A percentile compares a stretch with the other conserved stretches of the same genome.
Evolutionary conservation across 2,329 filamentous ascomycete species (phyloP).

Genomic region (Cucurbitaria berberidis): DNA sequence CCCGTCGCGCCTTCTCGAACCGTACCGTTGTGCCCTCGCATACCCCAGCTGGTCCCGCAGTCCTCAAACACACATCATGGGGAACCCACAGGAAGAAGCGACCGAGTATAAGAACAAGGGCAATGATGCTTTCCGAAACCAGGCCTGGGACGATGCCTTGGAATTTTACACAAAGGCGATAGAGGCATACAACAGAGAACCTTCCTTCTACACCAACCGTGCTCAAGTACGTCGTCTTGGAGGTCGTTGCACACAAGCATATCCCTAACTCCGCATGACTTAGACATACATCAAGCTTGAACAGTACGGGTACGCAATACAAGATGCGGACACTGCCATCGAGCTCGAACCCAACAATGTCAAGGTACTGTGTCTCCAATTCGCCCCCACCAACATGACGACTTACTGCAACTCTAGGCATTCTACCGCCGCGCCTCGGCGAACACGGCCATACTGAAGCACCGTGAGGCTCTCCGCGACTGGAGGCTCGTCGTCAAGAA

Average conservation of each 20-base stretch:
- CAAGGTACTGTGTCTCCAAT: conserved; percentile 67
- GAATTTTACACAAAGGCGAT: conserved; percentile 89
- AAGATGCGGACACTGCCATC: conserved; percentile 88
- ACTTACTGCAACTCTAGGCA: conserved; percentile 62
- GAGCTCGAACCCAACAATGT: conserved; percentile 86
- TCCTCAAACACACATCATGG: conserved; percentile 35
- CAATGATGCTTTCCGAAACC: conserved; percentile 87
- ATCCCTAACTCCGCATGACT: conserved; percentile 25
- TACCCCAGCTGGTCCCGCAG: conserved; percentile 19
- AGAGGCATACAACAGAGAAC: conserved; percentile 78
- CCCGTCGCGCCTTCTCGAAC: conserved; percentile 26
- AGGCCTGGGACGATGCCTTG: conserved; percentile 60
- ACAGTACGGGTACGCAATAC: conserved; percentile 89
- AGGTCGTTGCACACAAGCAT: conserved; percentile 2
- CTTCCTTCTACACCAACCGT: conserved; percentile 91
- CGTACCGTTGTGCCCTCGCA: conserved; percentile 15
- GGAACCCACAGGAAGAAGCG: conserved; percentile 67
- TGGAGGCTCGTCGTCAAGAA: conserved; percentile 90
- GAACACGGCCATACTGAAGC: conserved; percentile 86
- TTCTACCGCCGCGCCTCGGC: conserved; percentile 94
- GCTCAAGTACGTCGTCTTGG: conserved; percentile 77
- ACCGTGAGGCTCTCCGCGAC: conserved; percentile 86
- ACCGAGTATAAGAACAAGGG: conserved; percentile 88
- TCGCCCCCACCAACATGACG: not conserved
- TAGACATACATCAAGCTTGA: conserved; percentile 95